Evolutionary conservation across 2,329 filamentous ascomycete genomes (phyloP).

Genomic region (Alternaria arborescens): DNA sequence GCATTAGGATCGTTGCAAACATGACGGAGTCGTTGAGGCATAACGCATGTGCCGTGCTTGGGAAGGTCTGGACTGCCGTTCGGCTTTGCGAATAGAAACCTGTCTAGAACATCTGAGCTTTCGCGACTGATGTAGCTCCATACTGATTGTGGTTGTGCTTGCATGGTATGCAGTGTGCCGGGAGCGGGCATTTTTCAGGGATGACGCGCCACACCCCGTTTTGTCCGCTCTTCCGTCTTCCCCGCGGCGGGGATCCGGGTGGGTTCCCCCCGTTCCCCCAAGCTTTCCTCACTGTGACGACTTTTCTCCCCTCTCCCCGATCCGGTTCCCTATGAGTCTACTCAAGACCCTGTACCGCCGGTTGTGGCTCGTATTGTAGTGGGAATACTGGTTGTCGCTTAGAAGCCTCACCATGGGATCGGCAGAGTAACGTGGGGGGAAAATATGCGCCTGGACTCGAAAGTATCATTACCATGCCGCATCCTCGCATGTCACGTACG

Average conservation of each 20-base stretch:
- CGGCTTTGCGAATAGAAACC: neutral
- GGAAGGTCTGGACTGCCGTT: neutral
- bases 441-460: neutral
- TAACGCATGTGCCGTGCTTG: neutral
- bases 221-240: neutral
- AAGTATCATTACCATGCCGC: neutral
- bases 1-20: too few relatives aligned
- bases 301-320: too few relatives aligned
- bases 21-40: too few relatives aligned
- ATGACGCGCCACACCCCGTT: neutral
- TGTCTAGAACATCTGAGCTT: neutral
- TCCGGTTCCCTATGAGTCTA: neutral
- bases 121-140: neutral
- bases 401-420: neutral
- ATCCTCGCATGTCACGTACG: neutral
- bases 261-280: neutral
- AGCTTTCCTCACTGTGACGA: too few relatives aligned
- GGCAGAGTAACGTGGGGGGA: neutral
- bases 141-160: neutral
- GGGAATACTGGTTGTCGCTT: neutral
- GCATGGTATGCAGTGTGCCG: slow-evolving; percentile 1
- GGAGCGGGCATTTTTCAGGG: neutral
- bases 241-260: neutral
- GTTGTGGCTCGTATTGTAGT: neutral
- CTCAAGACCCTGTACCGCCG: neutral